phyloP scores from a whole-genome alignment of 306 rosid genomes.

The Vicia faba region DNA sequence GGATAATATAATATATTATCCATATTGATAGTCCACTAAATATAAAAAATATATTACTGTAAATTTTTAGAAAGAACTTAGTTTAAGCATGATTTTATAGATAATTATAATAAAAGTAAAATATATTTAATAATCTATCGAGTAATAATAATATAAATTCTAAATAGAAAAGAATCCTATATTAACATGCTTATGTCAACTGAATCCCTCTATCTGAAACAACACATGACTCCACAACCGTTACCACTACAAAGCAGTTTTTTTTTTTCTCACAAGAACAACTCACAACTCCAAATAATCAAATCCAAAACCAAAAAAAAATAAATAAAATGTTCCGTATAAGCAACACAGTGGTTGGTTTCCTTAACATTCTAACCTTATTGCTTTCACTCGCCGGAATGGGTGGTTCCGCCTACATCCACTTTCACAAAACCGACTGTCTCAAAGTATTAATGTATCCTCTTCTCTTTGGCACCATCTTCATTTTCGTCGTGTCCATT shows the following conservation, averaged over 20 bases:
- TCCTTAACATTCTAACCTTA: constrained; percentile 52
- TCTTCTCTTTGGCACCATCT: constrained; percentile 48
- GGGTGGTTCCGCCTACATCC: constrained; percentile 45
- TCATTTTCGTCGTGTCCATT: constrained; percentile 47
- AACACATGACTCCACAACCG: background rate
- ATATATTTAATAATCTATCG: no score
- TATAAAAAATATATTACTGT: no score
- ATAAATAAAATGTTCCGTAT: constrained; percentile 54
- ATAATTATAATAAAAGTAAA: no score
- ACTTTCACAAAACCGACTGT: constrained; percentile 46
- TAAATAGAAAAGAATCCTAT: no score
- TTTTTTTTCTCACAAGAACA: background rate
- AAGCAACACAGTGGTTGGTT: constrained; percentile 57
- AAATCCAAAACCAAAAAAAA: background rate
- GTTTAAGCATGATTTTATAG: no score
- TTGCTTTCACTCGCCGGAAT: constrained; percentile 47
- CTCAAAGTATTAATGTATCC: constrained; percentile 56
- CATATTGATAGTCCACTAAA: no score
- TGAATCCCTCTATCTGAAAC: no score
- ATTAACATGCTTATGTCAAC: no score
- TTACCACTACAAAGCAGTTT: background rate
- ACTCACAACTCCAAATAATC: background rate
- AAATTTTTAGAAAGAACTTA: no score
- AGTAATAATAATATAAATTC: no score
- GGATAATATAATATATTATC: no score